These are phyloP conservation scores for Mucor saturninus DNA, from an alignment of 371 early-diverging fungal genomes.

Conservation along the genomic window DNA sequence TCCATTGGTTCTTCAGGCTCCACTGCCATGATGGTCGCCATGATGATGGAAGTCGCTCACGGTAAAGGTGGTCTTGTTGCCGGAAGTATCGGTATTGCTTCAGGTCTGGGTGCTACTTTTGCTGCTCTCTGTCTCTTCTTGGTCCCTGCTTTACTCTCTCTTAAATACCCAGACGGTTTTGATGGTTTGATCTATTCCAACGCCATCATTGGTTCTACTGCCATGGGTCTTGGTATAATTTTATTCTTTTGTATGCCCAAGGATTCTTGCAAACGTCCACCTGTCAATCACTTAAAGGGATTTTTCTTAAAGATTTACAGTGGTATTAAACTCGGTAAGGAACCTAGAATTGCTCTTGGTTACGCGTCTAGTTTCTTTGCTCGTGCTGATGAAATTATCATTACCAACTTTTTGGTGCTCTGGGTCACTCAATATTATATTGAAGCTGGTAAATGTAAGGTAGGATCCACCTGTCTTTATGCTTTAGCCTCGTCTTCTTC, in stretches of 20 bases:
- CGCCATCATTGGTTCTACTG: conserved; percentile 47
- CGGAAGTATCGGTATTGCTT: conserved; percentile 56
- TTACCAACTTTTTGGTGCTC: conserved; percentile 75
- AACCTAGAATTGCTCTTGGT: conserved; percentile 64
- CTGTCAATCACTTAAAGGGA: conserved; percentile 17
- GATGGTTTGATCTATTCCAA: conserved; percentile 37
- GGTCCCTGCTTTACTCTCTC: conserved; percentile 43
- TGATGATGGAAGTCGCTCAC: conserved; percentile 56
- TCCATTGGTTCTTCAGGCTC: conserved; percentile 72
- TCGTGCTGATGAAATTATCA: conserved; percentile 77
- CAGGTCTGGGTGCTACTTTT: conserved; percentile 59
- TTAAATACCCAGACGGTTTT: conserved; percentile 9
- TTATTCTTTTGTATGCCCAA: conserved; percentile 47
- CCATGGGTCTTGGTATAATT: conserved; percentile 37
- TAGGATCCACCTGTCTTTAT: conserved; percentile 39
- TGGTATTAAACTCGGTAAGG: conserved; percentile 52
- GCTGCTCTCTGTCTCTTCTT: conserved; percentile 52
- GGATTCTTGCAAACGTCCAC: conserved; percentile 14
- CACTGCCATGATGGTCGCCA: conserved; percentile 72
- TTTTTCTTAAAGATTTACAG: conserved; percentile 17
- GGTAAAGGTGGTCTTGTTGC: conserved; percentile 56
- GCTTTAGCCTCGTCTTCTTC: conserved; percentile 60
- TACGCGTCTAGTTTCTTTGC: conserved; percentile 69
- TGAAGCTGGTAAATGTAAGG: conserved; percentile 57
- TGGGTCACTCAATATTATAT: conserved; percentile 74